phyloP scores from a whole-genome alignment of 768 basidiomycete genomes.

The Panus rudis region DNA sequence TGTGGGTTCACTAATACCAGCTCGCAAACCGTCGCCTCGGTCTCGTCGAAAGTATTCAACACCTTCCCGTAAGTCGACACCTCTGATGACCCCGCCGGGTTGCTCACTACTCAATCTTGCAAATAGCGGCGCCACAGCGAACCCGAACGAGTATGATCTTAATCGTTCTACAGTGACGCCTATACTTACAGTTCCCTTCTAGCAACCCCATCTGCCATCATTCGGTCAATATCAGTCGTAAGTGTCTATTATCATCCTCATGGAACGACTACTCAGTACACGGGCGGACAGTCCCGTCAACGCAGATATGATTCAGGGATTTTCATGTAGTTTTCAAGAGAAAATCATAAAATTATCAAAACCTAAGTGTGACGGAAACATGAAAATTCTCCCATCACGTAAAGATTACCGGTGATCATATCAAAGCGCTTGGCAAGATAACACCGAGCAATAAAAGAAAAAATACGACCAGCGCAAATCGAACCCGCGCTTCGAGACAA shows the following conservation, averaged over 20 bases:
- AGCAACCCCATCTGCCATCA: conserved; percentile 30
- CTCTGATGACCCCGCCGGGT: background rate
- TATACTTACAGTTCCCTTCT: background rate
- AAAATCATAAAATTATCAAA: too few relatives aligned
- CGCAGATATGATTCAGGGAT: too few relatives aligned
- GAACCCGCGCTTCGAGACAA: too few relatives aligned
- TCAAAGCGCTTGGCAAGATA: too few relatives aligned
- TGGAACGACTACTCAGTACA: too few relatives aligned
- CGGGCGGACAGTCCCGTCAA: too few relatives aligned
- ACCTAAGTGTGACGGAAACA: too few relatives aligned
- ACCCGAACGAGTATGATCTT: conserved; percentile 14
- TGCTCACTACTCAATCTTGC: background rate
- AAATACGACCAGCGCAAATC: too few relatives aligned
- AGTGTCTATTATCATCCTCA: conserved; percentile 2
- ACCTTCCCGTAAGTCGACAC: conserved; percentile 25
- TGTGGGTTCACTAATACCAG: conserved; percentile 32
- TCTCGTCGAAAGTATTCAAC: conserved; percentile 27
- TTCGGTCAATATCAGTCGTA: conserved; percentile 21
- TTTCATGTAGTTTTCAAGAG: too few relatives aligned
- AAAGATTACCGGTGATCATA: too few relatives aligned
- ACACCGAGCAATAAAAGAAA: too few relatives aligned
- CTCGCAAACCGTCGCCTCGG: conserved; percentile 29
- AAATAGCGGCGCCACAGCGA: conserved; percentile 10
- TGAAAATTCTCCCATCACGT: too few relatives aligned
- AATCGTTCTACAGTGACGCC: background rate